Conservation (phyloP, 345 rosid species). For the Pistacia atlantica region DNA sequence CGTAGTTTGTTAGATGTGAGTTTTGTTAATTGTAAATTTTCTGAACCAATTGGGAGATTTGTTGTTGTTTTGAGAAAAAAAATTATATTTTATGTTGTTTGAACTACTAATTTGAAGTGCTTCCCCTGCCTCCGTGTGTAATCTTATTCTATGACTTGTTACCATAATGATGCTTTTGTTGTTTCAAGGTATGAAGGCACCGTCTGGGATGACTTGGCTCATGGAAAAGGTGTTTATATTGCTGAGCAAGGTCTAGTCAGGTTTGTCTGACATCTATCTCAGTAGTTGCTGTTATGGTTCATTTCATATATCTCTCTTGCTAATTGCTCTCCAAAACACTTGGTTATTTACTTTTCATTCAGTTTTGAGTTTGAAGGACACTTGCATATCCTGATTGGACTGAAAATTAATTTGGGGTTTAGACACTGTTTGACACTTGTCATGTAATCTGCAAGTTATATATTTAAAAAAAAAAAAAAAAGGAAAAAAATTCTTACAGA, state of each 20-base stretch:
- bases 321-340: not conserved
- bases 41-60: not conserved
- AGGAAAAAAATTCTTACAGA: not conserved
- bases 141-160: constrained; percentile 10
- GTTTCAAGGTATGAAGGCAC: constrained; percentile 87
- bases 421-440: too few species aligned
- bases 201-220: constrained; percentile 95
- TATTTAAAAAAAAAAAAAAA: too few species aligned
- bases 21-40: not conserved
- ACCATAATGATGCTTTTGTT: constrained; percentile 11
- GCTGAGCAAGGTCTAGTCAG: constrained; percentile 85
- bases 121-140: not conserved
- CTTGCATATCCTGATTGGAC: not conserved
- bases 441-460: not conserved
- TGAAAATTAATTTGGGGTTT: not conserved
- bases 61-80: not conserved
- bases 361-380: not conserved
- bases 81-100: not conserved
- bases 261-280: constrained; percentile 33
- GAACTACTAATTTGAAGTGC: not conserved
- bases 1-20: not conserved
- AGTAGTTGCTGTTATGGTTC: not conserved
- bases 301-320: constrained; percentile 14
- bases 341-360: not conserved
- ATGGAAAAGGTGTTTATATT: constrained; percentile 90